Conservation (phyloP, 352 stramenopile genomes). For the Pythium utonaiense region DNA sequence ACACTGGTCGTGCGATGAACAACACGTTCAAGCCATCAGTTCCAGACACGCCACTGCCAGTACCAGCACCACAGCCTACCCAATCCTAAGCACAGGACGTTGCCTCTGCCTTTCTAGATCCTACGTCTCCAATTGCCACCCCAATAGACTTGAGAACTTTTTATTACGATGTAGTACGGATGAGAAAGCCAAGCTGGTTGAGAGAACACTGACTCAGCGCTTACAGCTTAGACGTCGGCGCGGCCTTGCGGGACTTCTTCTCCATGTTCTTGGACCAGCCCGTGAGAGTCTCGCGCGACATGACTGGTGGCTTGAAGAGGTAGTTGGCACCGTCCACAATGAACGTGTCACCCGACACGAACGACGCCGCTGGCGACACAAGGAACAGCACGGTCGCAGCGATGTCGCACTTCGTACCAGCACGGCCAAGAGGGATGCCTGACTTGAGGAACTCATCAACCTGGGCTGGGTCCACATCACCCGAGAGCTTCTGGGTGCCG, state of each 20-base stretch:
- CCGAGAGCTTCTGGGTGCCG: constrained; percentile 90
- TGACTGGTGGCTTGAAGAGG: constrained; percentile 67
- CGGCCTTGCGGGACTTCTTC: constrained; percentile 47
- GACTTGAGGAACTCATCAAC: constrained; percentile 45
- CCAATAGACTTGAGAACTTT: background rate
- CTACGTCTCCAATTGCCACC: background rate
- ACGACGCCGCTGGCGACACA: constrained; percentile 66
- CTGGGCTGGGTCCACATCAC: constrained; percentile 41
- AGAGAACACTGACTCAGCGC: background rate
- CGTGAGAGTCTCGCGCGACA: constrained; percentile 68
- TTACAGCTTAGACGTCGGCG: constrained; percentile 53
- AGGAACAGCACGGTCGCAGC: constrained; percentile 78
- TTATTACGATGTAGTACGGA: background rate
- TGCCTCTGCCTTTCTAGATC: background rate
- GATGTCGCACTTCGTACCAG: constrained; percentile 86
- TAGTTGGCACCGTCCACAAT: constrained; percentile 85
- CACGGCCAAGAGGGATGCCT: constrained; percentile 64
- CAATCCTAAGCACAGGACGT: background rate
- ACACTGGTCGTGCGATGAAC: constrained; percentile 55
- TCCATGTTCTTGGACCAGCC: constrained; percentile 77
- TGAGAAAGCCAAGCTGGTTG: background rate
- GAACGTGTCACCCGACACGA: constrained; percentile 79
- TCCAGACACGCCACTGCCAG: constrained; percentile 50
- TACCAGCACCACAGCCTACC: background rate
- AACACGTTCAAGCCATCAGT: constrained; percentile 63